A percentile compares a stretch with the other conserved stretches of the same genome.
phyloP scores from a whole-genome alignment of 2,329 filamentous ascomycete species.

The Zymoseptoria ardabiliae region DNA sequence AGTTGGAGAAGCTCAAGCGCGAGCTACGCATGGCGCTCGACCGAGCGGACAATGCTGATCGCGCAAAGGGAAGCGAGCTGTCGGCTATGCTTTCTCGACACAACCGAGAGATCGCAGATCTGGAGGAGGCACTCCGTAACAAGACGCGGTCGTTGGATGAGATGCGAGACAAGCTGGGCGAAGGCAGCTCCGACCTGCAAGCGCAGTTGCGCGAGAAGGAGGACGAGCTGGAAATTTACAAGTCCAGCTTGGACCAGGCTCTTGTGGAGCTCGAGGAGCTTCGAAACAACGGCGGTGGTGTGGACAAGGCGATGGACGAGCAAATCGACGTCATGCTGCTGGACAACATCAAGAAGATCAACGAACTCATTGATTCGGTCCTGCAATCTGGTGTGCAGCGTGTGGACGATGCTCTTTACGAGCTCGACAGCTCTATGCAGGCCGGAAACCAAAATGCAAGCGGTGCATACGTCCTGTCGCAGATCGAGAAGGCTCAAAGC shows the following conservation, averaged over 20 bases:
- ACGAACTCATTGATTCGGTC: slow-evolving; percentile 95
- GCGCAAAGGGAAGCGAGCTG: slow-evolving; percentile 88
- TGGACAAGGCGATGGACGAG: slow-evolving; percentile 74
- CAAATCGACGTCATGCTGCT: slow-evolving; percentile 86
- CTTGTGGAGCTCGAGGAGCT: slow-evolving; percentile 87
- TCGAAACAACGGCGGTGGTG: slow-evolving; percentile 53
- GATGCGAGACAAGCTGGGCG: slow-evolving; percentile 65
- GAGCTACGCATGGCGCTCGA: slow-evolving; percentile 90
- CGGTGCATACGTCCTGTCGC: slow-evolving; percentile 86
- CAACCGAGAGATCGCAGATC: slow-evolving; percentile 92
- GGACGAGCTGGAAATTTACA: slow-evolving; percentile 95
- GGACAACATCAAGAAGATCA: slow-evolving; percentile 83
- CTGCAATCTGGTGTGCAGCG: slow-evolving; percentile 86
- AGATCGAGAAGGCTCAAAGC: slow-evolving; percentile 92
- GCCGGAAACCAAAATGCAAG: slow-evolving; percentile 97
- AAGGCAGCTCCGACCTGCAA: slow-evolving; percentile 80
- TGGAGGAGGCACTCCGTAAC: slow-evolving; percentile 81
- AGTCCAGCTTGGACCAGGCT: slow-evolving; percentile 95
- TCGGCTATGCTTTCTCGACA: slow-evolving; percentile 93
- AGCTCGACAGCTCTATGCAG: slow-evolving; percentile 95
- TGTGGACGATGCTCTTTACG: slow-evolving; percentile 93
- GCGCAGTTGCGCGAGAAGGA: slow-evolving; percentile 85
- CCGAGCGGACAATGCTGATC: slow-evolving; percentile 83
- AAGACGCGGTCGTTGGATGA: slow-evolving; percentile 87
- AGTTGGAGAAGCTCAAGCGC: slow-evolving; percentile 87